phyloP scores from a whole-genome alignment of 148 eudicot genomes.

The Polygonum maritimum region DNA sequence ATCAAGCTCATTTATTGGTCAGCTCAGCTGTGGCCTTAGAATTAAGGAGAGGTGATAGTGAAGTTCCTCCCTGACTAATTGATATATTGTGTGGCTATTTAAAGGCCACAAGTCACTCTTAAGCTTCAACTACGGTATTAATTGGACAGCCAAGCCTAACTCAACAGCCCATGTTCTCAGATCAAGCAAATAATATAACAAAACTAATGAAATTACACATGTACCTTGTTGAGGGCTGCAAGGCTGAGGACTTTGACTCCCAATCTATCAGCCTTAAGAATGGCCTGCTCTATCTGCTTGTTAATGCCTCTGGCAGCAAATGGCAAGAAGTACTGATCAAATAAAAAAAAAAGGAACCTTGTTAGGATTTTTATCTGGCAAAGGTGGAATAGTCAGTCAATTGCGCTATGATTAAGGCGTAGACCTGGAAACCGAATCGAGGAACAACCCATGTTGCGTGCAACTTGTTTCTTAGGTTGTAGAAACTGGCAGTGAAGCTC shows the following conservation, averaged over 20 bases:
- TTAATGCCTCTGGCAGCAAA: constrained; percentile 71
- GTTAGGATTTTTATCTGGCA: neutral
- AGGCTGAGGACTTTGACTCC: constrained; percentile 83
- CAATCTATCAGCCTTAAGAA: constrained; percentile 51
- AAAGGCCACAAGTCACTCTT: neutral
- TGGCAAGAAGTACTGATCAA: constrained; percentile 65
- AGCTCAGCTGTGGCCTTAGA: neutral
- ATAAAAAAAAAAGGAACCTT: neutral
- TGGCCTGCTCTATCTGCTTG: constrained; percentile 63
- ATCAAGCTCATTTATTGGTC: constrained; percentile 5
- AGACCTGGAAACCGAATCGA: constrained; percentile 65
- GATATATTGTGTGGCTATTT: neutral
- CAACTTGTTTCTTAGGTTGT: constrained; percentile 34
- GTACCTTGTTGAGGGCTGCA: constrained; percentile 75
- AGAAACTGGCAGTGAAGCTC: constrained; percentile 33
- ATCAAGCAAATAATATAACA: neutral
- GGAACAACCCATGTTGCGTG: constrained; percentile 71
- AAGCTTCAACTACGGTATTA: neutral
- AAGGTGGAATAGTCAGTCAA: neutral
- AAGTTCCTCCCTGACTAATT: neutral
- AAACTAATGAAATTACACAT: neutral
- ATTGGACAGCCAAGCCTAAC: neutral
- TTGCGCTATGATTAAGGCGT: neutral
- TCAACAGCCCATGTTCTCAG: neutral
- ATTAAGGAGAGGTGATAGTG: too few species aligned